phyloP scores from a whole-genome alignment of 2,329 filamentous ascomycete genomes.

The Chaetomium sp. region DNA sequence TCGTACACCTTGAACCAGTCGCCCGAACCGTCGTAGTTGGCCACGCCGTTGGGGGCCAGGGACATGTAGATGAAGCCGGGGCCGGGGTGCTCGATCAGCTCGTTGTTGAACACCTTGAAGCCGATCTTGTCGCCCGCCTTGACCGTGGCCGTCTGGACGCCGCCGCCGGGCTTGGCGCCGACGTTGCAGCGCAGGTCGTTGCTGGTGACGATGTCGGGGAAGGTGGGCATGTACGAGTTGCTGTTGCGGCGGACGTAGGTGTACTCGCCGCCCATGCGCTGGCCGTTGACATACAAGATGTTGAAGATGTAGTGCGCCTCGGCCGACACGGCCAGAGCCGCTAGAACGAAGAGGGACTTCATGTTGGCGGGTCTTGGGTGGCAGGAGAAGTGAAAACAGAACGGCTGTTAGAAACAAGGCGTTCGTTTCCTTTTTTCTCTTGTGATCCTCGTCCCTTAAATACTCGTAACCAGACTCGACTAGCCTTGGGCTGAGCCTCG shows the following conservation, averaged over 20 bases:
- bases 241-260: background rate
- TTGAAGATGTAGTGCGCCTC: constrained; percentile 11
- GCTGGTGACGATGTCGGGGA: background rate
- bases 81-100: background rate
- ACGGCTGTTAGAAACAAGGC: background rate
- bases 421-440: background rate
- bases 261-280: background rate
- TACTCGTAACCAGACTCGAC: background rate
- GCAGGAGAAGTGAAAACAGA: background rate
- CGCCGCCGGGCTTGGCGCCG: background rate
- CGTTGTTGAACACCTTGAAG: background rate
- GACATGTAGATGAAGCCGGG: background rate
- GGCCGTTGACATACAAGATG: constrained; percentile 1
- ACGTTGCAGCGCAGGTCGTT: constrained; percentile 5
- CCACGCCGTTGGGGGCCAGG: background rate
- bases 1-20: constrained; percentile 1
- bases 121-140: constrained; percentile 2
- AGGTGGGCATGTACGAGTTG: background rate
- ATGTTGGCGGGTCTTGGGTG: background rate
- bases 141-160: background rate
- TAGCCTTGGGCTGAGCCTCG: background rate
- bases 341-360: background rate
- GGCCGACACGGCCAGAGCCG: background rate
- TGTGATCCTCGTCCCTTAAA: background rate
- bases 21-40: background rate